Evolutionary conservation across 495 filamentous ascomycete genomes (phyloP), one percentile per base, ranked within the genome.

Genomic region (Lichina pygmaea): DNA sequence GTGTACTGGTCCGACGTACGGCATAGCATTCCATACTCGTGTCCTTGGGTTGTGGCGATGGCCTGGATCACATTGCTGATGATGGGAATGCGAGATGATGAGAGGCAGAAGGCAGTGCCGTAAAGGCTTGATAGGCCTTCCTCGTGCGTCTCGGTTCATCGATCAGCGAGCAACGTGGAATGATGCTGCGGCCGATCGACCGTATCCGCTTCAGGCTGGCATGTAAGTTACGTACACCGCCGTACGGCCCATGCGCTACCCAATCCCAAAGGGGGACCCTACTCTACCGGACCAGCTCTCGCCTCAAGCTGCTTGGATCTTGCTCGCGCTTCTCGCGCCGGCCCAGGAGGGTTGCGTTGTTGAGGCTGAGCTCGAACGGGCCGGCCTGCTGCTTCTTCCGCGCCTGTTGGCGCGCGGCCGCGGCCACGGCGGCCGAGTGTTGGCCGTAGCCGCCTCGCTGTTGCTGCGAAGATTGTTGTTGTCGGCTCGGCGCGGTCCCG

Each of bases 321-420:
- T 47, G 31, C 24, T 17, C 47, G 46, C 58, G 72, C 55, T 73
- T 71, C 5, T 70, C 71, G 50, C 89, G 67, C 49, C 85, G 69
- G 8, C 84, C 85, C 0, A 97, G 62, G 47, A 97, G 62, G 17
- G 85, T 93, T 5, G 91, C 77, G 47, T 84, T 82, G 48, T 92
- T 81, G 12, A 97, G 62, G 55, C 73, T 93, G 33, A 97, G 67
- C 59, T 97, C 89, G 51, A 97, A 97, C 0, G 78, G 73, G 16
- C 73, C 76, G 43, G 73, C 66, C 46, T 71, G 68, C 48, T 67
- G 63, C 38, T 72, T 62, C 13, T 66, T 68, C 9, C 48, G 31
- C 13, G 81, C 80, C 52, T 79, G 75, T 52, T 76, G 71, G 57
- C 75, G 75, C n/a, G 80, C 83, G 6, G 81, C 82, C 16, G 76